Evolutionary conservation across 2,329 filamentous ascomycete species (phyloP).

Genomic region (Talaromyces atroroseus): DNA sequence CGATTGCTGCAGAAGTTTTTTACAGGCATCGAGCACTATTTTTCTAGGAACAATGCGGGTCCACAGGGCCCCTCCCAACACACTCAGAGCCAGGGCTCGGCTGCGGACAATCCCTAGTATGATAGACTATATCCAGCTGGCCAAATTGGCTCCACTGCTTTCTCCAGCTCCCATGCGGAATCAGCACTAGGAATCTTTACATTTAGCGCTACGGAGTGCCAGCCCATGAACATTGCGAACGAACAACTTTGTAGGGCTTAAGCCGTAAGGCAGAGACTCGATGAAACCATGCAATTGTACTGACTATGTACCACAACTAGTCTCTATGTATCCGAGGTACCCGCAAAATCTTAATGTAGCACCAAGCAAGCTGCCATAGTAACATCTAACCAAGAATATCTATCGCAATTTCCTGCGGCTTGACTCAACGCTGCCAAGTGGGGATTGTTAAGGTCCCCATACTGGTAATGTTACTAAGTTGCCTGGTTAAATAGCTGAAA

Average conservation of each 20-base stretch:
- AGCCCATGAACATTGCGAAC: too few relatives aligned
- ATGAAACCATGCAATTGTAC: too few relatives aligned
- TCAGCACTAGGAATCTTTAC: not conserved
- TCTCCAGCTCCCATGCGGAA: not conserved
- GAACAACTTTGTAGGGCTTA: too few relatives aligned
- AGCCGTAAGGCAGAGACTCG: too few relatives aligned
- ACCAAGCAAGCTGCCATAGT: too few relatives aligned
- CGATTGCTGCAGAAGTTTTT: too few relatives aligned
- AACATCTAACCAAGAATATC: too few relatives aligned
- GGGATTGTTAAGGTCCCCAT: not conserved
- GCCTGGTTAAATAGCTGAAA: not conserved
- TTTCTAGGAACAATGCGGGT: not conserved
- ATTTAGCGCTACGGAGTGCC: too few relatives aligned
- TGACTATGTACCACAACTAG: too few relatives aligned
- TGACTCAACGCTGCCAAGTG: not conserved
- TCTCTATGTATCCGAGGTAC: too few relatives aligned
- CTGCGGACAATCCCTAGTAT: too few relatives aligned
- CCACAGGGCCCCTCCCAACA: not conserved
- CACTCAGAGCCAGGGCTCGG: not conserved
- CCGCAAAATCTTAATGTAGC: not conserved
- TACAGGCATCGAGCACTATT: too few relatives aligned
- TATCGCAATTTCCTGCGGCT: not conserved
- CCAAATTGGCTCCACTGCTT: not conserved
- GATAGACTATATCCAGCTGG: not conserved
- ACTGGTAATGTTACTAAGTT: not conserved